Base-by-base conservation (phyloP, 495 filamentous ascomycete species). In the Collariella sp. region DNA sequence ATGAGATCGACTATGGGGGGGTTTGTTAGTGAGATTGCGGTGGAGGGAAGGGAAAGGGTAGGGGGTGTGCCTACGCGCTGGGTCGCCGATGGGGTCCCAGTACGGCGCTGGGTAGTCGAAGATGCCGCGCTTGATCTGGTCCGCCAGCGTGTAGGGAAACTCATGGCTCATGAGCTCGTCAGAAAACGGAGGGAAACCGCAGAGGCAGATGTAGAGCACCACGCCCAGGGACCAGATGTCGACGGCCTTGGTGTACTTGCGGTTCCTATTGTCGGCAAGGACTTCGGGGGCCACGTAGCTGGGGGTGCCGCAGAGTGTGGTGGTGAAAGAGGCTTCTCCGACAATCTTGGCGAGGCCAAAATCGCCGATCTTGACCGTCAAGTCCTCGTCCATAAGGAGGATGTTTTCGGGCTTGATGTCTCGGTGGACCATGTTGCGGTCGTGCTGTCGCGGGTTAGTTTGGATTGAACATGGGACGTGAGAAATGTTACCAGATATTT, bases 381-480 rank as follows among this genome's bases (percentile, higher is more conserved):
- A 70, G 6, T 90, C 77, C 47, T 86, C 86, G 66, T 97, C 89
- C 26, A 83, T 78, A 18, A 99, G 70, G 9, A 99, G 78, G 45
- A 99, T 99, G 56, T 99, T 99, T 67, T 99, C 94, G 1, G 94
- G 94, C 68, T 99, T 99, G 65, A 99, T 95, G 61, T 99, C 94
- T 45, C 94, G 88, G 69, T 99, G 94, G 7, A 96, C 91, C 62
- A 97, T 95, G 60, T 89, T 91, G 58, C 94, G 88, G 49, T 97
- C 94, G 68, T 99, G 94, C 93, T 97, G 55, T 40, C 54, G 36
- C 9, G n/a, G 33, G 63, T 82, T 60, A 84, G 74, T 23, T 15
- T 15, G 10, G 15, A 34, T 11, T 19, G 10, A 18, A 20, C 18
- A 31, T 24, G 47, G 19, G 11, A 24, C 46, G 7, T 11, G 26